Evolutionary conservation across 2,329 filamentous ascomycete species (phyloP).

Genomic region (Fonsecaea monophora): DNA sequence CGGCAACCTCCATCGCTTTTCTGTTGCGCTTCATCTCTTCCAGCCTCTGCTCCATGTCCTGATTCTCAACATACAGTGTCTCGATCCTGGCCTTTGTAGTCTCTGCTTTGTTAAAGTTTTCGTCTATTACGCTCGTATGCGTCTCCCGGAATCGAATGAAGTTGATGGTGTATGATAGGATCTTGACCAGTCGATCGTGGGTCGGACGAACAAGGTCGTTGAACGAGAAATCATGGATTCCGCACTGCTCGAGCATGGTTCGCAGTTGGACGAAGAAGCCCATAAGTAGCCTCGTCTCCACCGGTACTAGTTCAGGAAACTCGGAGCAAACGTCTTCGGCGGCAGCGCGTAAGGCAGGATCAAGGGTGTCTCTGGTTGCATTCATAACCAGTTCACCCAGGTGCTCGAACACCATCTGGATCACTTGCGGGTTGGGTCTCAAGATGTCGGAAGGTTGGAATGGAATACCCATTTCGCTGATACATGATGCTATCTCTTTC

Average conservation of each 20-base stretch:
- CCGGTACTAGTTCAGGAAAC: constrained; percentile 80
- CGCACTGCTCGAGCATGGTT: constrained; percentile 80
- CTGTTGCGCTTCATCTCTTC: constrained; percentile 82
- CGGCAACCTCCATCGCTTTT: constrained; percentile 78
- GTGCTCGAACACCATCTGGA: constrained; percentile 98
- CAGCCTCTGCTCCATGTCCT: constrained; percentile 80
- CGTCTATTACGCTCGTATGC: constrained; percentile 86
- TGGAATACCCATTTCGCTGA: constrained; percentile 92
- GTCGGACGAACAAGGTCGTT: constrained; percentile 90
- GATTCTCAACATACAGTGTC: constrained; percentile 81
- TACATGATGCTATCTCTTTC: constrained; percentile 90
- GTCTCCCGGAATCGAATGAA: constrained; percentile 97
- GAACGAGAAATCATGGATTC: constrained; percentile 92
- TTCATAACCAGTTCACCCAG: constrained; percentile 94
- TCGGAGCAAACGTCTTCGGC: constrained; percentile 83
- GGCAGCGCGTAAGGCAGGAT: constrained; percentile 92
- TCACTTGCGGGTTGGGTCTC: constrained; percentile 91
- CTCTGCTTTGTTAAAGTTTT: constrained; percentile 91
- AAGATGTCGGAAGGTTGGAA: constrained; percentile 87
- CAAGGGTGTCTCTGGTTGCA: constrained; percentile 87
- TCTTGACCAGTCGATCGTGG: constrained; percentile 86
- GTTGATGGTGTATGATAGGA: constrained; percentile 98
- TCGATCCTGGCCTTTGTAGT: constrained; percentile 87
- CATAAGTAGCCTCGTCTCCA: constrained; percentile 92
- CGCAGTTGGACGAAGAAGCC: constrained; percentile 89